These are phyloP conservation scores for Aphanomyces invadans DNA, from an alignment of 352 stramenopile genomes.

Conservation along the genomic window DNA sequence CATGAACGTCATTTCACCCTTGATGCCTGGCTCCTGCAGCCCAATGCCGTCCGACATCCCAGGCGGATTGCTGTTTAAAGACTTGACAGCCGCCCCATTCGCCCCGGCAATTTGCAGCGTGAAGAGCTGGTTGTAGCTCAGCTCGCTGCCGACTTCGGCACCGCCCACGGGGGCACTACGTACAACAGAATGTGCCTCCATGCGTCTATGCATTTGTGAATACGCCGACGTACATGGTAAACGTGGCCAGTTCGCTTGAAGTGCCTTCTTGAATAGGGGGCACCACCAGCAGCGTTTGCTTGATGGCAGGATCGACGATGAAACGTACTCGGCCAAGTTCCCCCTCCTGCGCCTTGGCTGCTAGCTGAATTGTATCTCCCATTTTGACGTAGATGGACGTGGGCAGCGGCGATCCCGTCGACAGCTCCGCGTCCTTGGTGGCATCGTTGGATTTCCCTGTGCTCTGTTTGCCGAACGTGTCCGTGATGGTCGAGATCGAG, in stretches of 20 bases:
- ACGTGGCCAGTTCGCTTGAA: slow-evolving; percentile 2
- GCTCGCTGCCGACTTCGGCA: background rate
- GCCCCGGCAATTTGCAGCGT: slow-evolving; percentile 1
- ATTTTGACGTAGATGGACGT: background rate
- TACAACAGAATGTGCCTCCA: background rate
- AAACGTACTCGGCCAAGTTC: background rate
- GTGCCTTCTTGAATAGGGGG: background rate
- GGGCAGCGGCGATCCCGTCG: background rate
- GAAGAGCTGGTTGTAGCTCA: slow-evolving; percentile 22
- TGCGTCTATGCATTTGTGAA: background rate
- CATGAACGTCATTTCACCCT: slow-evolving; percentile 23
- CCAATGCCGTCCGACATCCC: slow-evolving; percentile 13
- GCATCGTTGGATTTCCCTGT: background rate
- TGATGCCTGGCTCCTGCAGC: slow-evolving; percentile 1
- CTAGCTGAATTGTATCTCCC: background rate
- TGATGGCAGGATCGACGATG: background rate
- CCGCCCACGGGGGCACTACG: slow-evolving; percentile 13
- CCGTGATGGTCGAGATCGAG: background rate
- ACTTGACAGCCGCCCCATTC: background rate
- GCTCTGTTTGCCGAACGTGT: slow-evolving; percentile 9
- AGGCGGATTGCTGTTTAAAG: slow-evolving; percentile 19
- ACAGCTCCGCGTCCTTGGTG: background rate
- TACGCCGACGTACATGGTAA: slow-evolving; percentile 10
- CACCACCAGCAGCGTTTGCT: background rate
- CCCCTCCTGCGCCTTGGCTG: background rate